Evolutionary conservation across 2,329 filamentous ascomycete species (phyloP).

Genomic region (Didymella pomorum): DNA sequence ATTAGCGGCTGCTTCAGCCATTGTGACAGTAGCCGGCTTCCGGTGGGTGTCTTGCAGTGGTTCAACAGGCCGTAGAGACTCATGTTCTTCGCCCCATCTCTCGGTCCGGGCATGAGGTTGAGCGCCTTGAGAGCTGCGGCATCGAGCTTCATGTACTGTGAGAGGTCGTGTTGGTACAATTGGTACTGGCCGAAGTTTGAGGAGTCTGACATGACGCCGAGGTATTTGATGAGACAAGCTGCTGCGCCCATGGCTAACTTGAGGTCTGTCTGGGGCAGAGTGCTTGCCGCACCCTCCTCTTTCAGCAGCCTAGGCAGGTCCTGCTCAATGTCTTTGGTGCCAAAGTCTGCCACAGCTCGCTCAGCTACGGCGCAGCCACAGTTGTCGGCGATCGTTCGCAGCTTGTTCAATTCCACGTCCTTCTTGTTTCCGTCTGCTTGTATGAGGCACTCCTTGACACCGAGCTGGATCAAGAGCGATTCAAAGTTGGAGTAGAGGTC

Average conservation of each 20-base stretch:
- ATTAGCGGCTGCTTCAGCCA: slow-evolving; percentile 99
- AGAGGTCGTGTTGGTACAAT: slow-evolving; percentile 94
- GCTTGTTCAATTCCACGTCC: slow-evolving; percentile 85
- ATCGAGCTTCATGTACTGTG: slow-evolving; percentile 98
- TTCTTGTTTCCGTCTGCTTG: slow-evolving; percentile 80
- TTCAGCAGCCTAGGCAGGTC: slow-evolving; percentile 87
- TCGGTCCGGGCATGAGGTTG: slow-evolving; percentile 94
- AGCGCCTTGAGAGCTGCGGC: slow-evolving; percentile 91
- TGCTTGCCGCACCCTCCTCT: slow-evolving; percentile 79
- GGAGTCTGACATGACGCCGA: slow-evolving; percentile 86
- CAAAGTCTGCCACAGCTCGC: slow-evolving; percentile 78
- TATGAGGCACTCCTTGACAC: slow-evolving; percentile 92
- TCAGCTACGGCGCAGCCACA: slow-evolving; percentile 92
- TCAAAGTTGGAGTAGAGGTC: slow-evolving; percentile 98
- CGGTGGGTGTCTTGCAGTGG: slow-evolving; percentile 96
- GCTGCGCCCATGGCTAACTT: slow-evolving; percentile 97
- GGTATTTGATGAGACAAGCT: slow-evolving; percentile 91
- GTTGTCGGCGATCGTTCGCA: slow-evolving; percentile 87
- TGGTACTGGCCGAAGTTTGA: slow-evolving; percentile 98
- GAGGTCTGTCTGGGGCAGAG: slow-evolving; percentile 87
- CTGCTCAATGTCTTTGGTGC: slow-evolving; percentile 91
- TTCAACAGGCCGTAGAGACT: slow-evolving; percentile 93
- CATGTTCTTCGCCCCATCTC: slow-evolving; percentile 97
- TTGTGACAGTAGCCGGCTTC: slow-evolving; percentile 87
- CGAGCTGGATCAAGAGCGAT: slow-evolving; percentile 92